Percentiles rank a stretch among this genome's conserved stretches.
These are phyloP conservation scores for Diplosphaera chodatii DNA, from an alignment of 139 green algal genomes.

Conservation along the genomic window DNA sequence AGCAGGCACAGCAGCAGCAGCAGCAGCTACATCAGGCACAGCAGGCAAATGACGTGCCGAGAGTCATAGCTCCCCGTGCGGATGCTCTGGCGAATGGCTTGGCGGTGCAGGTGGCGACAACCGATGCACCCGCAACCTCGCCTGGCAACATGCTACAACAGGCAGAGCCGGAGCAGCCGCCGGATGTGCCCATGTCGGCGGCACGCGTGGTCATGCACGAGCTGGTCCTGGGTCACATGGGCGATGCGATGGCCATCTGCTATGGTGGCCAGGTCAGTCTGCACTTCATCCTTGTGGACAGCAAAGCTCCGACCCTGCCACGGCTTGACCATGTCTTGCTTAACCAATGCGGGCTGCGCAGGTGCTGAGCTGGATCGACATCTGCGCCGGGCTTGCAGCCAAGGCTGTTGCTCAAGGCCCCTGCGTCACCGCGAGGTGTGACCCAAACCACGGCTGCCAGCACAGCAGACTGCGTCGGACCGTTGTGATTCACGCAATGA, in stretches of 20 bases:
- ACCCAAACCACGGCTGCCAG: too few species aligned
- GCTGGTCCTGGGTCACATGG: slow-evolving; percentile 52
- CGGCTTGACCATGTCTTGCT: background rate
- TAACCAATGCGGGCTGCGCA: slow-evolving; percentile 13
- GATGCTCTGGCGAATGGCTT: background rate
- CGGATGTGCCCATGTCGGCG: slow-evolving; percentile 46
- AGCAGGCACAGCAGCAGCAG: background rate
- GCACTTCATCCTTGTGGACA: background rate
- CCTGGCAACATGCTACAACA: background rate
- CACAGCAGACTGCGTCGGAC: too few species aligned
- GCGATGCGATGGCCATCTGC: slow-evolving; percentile 58
- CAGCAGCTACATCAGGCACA: background rate
- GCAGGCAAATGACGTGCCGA: background rate
- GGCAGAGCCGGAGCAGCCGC: background rate
- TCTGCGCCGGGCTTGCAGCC: slow-evolving; percentile 69
- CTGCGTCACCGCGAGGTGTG: slow-evolving; percentile 56
- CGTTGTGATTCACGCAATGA: too few species aligned
- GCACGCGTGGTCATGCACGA: slow-evolving; percentile 73
- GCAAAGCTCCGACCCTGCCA: too few species aligned
- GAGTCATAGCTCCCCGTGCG: background rate
- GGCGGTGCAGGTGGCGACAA: too few species aligned
- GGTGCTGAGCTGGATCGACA: slow-evolving; percentile 80
- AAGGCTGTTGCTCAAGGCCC: slow-evolving; percentile 68
- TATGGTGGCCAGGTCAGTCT: slow-evolving; percentile 50
- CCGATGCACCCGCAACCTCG: background rate